phyloP scores from a whole-genome alignment of 345 rosid species.

The Moricandia moricandioides region DNA sequence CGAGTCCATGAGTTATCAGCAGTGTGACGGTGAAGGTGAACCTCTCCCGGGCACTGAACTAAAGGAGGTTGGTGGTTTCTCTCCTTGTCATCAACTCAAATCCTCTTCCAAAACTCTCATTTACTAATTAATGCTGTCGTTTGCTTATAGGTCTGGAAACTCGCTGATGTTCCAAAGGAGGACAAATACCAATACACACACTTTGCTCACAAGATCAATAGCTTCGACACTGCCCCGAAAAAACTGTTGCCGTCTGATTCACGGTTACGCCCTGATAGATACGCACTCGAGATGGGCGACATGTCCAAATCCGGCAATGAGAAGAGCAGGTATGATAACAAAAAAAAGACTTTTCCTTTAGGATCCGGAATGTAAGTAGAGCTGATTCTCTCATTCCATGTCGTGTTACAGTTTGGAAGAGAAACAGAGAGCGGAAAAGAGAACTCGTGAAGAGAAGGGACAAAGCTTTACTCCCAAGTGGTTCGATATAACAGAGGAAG shows the following conservation, averaged over 20 bases:
- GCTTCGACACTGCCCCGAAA: conserved; percentile 83
- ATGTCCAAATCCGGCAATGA: conserved; percentile 64
- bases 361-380: neutral
- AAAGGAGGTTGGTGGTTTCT: conserved; percentile 38
- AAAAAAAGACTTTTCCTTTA: neutral
- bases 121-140: no score
- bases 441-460: conserved; percentile 58
- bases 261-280: conserved; percentile 80
- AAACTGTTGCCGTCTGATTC: conserved; percentile 78
- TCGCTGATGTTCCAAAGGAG: conserved; percentile 65
- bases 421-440: conserved; percentile 80
- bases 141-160: conserved; percentile 47
- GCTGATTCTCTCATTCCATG: neutral
- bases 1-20: conserved; percentile 70
- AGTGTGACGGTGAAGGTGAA: conserved; percentile 79
- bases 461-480: conserved; percentile 63
- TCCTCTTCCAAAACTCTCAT: no score
- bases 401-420: conserved; percentile 40
- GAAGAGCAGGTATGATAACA: conserved; percentile 66
- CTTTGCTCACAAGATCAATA: conserved; percentile 84
- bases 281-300: conserved; percentile 76
- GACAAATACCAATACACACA: conserved; percentile 75
- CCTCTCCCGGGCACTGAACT: conserved; percentile 74
- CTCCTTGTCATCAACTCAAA: no score
- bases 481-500: conserved; percentile 62